Evolutionary conservation across 257 asterid genomes (phyloP).

Genomic region (Asclepias syriaca): DNA sequence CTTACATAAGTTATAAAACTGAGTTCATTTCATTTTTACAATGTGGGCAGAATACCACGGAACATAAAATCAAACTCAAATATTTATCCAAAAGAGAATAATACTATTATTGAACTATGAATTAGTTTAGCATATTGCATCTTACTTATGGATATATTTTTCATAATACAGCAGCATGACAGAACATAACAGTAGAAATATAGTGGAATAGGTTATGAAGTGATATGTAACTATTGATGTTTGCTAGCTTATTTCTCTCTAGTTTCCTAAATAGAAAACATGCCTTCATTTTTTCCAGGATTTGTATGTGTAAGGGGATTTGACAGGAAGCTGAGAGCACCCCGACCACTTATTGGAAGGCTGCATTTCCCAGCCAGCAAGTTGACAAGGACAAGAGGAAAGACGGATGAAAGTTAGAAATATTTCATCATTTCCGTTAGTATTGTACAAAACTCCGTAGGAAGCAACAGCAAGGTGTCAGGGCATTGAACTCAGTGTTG

Average conservation of each 20-base stretch:
- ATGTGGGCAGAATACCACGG: neutral
- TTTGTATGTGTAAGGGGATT: conserved; percentile 95
- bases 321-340: conserved; percentile 70
- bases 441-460: conserved; percentile 7
- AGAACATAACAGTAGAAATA: neutral
- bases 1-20: neutral
- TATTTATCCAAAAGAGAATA: neutral
- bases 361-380: conserved; percentile 89
- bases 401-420: conserved; percentile 34
- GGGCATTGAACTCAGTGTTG: neutral
- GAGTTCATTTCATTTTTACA: neutral
- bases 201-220: neutral
- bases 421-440: neutral
- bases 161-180: neutral
- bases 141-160: neutral
- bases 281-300: conserved; percentile 44
- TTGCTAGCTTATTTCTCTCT: neutral
- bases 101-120: neutral
- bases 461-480: neutral
- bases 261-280: neutral
- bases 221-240: neutral
- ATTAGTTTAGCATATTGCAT: neutral
- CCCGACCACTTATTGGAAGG: conserved; percentile 86
- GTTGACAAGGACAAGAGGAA: conserved; percentile 49
- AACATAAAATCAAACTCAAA: neutral